Percentiles rank a stretch among this genome's conserved stretches.
Evolutionary conservation across 257 asterid genomes (phyloP).

Genomic region (Salvia splendens): DNA sequence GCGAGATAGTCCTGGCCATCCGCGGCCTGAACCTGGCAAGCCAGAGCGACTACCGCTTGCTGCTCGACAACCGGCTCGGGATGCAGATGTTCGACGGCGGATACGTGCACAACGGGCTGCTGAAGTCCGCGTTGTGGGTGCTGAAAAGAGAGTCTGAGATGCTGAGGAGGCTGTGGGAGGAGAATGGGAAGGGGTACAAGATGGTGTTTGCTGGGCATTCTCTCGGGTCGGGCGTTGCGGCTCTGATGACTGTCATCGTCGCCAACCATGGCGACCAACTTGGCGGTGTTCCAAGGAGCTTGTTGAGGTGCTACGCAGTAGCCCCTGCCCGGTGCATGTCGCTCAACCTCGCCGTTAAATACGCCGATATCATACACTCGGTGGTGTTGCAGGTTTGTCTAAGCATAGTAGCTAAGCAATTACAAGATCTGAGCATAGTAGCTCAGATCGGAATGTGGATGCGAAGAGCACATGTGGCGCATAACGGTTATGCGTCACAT

Average conservation of each 20-base stretch:
- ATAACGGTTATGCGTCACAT: too few species aligned
- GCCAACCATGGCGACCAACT: constrained; percentile 70
- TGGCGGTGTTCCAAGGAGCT: constrained; percentile 76
- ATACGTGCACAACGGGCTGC: constrained; percentile 80
- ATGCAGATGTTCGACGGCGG: constrained; percentile 98
- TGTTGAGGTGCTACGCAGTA: constrained; percentile 73
- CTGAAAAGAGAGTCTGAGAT: constrained; percentile 69
- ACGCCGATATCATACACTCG: constrained; percentile 78
- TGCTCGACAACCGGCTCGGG: constrained; percentile 76
- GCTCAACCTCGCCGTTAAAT: constrained; percentile 89
- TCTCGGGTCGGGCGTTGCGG: constrained; percentile 90
- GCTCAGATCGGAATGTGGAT: too few species aligned
- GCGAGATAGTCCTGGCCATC: constrained; percentile 78
- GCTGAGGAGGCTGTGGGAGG: constrained; percentile 67
- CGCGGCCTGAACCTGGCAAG: constrained; percentile 74
- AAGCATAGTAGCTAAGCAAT: too few species aligned
- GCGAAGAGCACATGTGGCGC: too few species aligned
- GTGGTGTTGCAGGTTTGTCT: constrained; percentile 77
- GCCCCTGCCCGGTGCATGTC: constrained; percentile 98
- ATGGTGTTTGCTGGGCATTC: constrained; percentile 91
- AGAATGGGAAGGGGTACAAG: constrained; percentile 69
- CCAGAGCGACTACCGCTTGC: constrained; percentile 75
- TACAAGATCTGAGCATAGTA: too few species aligned
- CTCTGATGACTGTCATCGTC: constrained; percentile 66
- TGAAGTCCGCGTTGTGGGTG: constrained; percentile 87